Evolutionary conservation across 495 filamentous ascomycete species (phyloP).

Genomic region (Pseudevernia furfuracea): DNA sequence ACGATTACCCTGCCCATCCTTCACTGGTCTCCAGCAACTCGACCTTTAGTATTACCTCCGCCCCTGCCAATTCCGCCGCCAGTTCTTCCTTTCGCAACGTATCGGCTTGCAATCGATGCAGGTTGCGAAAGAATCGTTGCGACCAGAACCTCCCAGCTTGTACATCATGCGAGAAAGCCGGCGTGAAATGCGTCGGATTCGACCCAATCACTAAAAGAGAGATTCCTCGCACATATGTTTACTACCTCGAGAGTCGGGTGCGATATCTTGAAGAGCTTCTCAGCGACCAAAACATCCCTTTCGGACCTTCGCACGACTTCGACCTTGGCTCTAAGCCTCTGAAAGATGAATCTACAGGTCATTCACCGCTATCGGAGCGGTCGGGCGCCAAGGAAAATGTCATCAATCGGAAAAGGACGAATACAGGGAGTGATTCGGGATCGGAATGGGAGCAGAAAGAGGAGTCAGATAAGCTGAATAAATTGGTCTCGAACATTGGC

Average conservation of each 20-base stretch:
- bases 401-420: conserved; percentile 9
- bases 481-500: conserved; percentile 68
- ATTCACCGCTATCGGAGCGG: conserved; percentile 19
- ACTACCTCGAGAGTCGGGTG: conserved; percentile 82
- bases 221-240: conserved; percentile 91
- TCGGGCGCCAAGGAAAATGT: conserved; percentile 5
- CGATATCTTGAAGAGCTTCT: conserved; percentile 76
- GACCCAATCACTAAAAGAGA: conserved; percentile 93
- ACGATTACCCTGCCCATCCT: conserved; percentile 2
- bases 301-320: conserved; percentile 68
- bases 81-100: conserved; percentile 80
- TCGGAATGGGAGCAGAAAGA: conserved; percentile 43
- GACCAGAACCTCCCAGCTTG: conserved; percentile 88
- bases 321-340: conserved; percentile 56
- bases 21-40: conserved; percentile 1
- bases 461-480: conserved; percentile 57
- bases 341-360: conserved; percentile 26
- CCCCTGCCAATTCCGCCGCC: conserved; percentile 28
- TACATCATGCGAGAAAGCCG: conserved; percentile 82
- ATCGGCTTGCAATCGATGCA: conserved; percentile 88
- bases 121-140: conserved; percentile 87
- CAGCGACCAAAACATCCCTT: conserved; percentile 58
- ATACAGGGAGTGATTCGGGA: conserved; percentile 19
- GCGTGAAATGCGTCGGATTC: conserved; percentile 84
- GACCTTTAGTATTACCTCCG: conserved; percentile 13